Evolutionary conservation across 2,329 filamentous ascomycete genomes (phyloP).

Genomic region (Aspergillus pseudoviridinutans): DNA sequence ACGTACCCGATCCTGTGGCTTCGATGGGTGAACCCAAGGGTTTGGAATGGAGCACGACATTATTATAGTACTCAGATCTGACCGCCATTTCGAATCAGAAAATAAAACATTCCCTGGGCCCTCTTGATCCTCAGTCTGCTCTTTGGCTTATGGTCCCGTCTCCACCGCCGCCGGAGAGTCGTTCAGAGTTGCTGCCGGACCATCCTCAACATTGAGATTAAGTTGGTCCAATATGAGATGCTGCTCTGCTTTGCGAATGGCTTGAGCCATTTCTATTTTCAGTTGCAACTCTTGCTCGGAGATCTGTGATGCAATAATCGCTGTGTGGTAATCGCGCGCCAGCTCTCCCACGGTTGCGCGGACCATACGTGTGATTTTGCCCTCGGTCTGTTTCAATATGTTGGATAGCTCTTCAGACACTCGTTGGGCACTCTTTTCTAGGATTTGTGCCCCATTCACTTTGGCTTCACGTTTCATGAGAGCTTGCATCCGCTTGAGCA

Average conservation of each 20-base stretch:
- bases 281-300: not conserved
- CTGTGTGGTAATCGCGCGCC: constrained; percentile 6
- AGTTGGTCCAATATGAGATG: constrained; percentile 1
- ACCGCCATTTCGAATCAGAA: not conserved
- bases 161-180: not conserved
- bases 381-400: not conserved
- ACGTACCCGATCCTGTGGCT: not conserved
- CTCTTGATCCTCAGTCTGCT: not conserved
- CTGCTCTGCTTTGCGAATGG: not conserved
- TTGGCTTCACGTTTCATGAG: not conserved
- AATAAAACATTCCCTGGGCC: not conserved
- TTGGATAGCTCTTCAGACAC: not conserved
- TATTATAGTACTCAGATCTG: not conserved
- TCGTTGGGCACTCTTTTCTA: not conserved
- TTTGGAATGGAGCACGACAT: not conserved
- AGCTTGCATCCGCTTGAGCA: not conserved
- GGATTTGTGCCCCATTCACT: not conserved
- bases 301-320: constrained; percentile 5
- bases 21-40: not conserved
- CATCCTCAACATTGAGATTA: not conserved
- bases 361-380: not conserved
- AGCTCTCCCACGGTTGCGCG: not conserved
- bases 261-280: not conserved
- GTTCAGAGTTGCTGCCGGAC: not conserved
- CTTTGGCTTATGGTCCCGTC: not conserved